Evolutionary conservation across 2,329 filamentous ascomycete species (phyloP).

Genomic region (Arthrobotrys conoides): DNA sequence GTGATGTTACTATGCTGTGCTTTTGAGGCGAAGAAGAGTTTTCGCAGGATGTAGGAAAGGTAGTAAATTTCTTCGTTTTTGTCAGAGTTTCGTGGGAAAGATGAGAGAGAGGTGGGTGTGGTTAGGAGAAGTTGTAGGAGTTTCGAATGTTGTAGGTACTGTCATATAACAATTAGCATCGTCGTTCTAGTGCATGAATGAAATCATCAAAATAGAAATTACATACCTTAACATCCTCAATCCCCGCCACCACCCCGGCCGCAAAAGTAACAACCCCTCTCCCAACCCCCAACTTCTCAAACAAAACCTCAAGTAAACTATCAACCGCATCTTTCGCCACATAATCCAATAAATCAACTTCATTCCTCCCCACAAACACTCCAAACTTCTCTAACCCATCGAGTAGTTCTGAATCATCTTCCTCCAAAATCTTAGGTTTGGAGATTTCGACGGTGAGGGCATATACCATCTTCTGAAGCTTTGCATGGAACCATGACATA

Average conservation of each 20-base stretch:
- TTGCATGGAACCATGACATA: slow-evolving; percentile 41
- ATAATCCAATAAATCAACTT: slow-evolving; percentile 39
- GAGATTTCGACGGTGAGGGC: slow-evolving; percentile 41
- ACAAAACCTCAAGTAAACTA: slow-evolving; percentile 47
- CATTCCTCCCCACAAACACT: slow-evolving; percentile 35
- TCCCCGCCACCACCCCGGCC: slow-evolving; percentile 29
- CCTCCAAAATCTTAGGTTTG: neutral
- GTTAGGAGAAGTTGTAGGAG: slow-evolving; percentile 62
- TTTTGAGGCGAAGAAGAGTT: slow-evolving; percentile 61
- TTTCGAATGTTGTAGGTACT: slow-evolving; percentile 63
- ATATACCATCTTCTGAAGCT: slow-evolving; percentile 43
- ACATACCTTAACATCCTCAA: slow-evolving; percentile 50
- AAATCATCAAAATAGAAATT: neutral
- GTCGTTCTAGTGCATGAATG: too few relatives aligned
- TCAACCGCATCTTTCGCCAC: slow-evolving; percentile 49
- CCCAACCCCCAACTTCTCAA: slow-evolving; percentile 27
- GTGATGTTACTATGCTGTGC: slow-evolving; percentile 61
- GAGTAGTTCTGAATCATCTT: neutral
- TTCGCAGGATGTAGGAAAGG: slow-evolving; percentile 61
- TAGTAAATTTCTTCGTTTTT: slow-evolving; percentile 44
- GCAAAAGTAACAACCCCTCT: slow-evolving; percentile 61
- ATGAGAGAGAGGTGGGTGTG: slow-evolving; percentile 20
- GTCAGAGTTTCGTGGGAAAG: slow-evolving; percentile 2
- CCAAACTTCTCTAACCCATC: slow-evolving; percentile 27
- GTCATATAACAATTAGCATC: slow-evolving; percentile 47